Base-by-base conservation (phyloP, 306 rosid genomes). In the Begonia masoniana region DNA sequence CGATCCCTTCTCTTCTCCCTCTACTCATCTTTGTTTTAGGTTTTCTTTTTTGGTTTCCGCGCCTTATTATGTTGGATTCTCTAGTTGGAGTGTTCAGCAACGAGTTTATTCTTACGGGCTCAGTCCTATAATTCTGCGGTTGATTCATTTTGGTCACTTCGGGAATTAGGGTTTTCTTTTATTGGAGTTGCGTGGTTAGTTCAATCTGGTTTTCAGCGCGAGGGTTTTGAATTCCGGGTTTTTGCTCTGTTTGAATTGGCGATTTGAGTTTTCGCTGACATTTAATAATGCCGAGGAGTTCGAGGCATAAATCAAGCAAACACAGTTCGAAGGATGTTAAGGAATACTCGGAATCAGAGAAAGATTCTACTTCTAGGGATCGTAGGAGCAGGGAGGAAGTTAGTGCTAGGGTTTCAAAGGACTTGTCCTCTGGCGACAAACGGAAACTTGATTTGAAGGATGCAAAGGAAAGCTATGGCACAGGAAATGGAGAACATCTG, bases 231-330 rank as follows among this genome's bases (percentile, higher is more conserved):
- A 21, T 31, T 15, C 42, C 5, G 15, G 55, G 49, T 19, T 64
- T 51, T 21, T 9, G 47, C 35, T 13, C 26, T 45, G 14, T 47
- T 56, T 31, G 15, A 41, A 46, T 71, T 43, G 10, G 56, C 24
- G 46, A 48, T 49, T 78, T 73, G 78, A 78, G 78, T 67, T 75
- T 71, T 47, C 51, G 41, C 68, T 41, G 63, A 52, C 57, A 41
- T 24, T 61, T 43, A 74, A 85, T 43, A 87, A 92, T 92, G 99
- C 88, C 96, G 80, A 79, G 95, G 61, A 80, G 95, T 78, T 83
- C 99, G 36, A 78, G 86, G 83, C 95, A 92, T 52, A 92, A 92
- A 78, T 86, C 99, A 35, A 86, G 87, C 66, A 92, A 87, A 68
- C 96, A 83, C 61, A 86, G 94, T 58, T 82, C 81, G 43, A 78